A percentile compares a stretch with the other conserved stretches of the same genome.
Evolutionary conservation across 169 alveolate species (phyloP).

Genomic region (Eimeria maxima): DNA sequence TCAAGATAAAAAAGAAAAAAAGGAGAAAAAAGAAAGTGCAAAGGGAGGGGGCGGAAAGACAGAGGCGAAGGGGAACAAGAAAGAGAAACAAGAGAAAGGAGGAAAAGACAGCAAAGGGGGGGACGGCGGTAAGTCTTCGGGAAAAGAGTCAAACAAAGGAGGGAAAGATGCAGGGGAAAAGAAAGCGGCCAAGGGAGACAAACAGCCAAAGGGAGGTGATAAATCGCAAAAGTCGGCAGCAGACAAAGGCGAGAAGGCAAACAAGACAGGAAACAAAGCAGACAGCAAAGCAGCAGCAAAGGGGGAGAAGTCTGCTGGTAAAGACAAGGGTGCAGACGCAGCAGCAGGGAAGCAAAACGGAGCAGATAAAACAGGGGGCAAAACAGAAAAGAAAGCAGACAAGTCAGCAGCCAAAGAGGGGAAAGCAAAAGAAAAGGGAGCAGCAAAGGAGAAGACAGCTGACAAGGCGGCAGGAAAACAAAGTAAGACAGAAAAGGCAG

Average conservation of each 20-base stretch:
- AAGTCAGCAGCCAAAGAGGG: neutral
- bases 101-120: too few relatives aligned
- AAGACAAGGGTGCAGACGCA: too few relatives aligned
- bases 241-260: neutral
- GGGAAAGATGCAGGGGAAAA: neutral
- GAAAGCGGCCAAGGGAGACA: too few relatives aligned
- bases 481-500: too few relatives aligned
- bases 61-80: neutral
- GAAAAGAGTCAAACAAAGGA: neutral
- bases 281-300: neutral
- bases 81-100: neutral
- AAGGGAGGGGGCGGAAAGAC: neutral
- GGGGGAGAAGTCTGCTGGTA: too few relatives aligned
- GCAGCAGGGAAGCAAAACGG: neutral
- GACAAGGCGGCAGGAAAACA: constrained; percentile 10
- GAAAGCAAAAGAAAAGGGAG: neutral
- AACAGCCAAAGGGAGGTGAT: neutral
- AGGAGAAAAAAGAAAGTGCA: neutral
- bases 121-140: neutral
- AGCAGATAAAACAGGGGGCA: neutral
- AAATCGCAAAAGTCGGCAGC: neutral
- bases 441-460: neutral
- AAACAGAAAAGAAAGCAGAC: neutral
- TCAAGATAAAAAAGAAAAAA: neutral
- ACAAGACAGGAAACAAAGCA: neutral